phyloP scores from a whole-genome alignment of 2,329 filamentous ascomycete species.

The Xylaria digitata region DNA sequence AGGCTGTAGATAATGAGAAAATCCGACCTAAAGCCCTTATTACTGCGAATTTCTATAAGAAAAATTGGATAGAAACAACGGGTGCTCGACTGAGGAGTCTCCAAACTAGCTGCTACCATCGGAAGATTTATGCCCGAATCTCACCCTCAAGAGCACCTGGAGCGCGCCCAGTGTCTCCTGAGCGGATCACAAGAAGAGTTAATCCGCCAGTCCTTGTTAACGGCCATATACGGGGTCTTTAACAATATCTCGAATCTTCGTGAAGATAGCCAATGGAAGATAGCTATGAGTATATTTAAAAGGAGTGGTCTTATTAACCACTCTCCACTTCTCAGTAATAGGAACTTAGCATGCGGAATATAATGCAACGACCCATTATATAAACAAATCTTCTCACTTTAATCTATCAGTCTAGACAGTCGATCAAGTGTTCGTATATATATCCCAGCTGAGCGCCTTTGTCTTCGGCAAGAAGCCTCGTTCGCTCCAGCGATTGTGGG shows the following conservation, averaged over 20 bases:
- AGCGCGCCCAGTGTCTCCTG: constrained; percentile 10
- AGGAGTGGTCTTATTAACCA: too few relatives aligned
- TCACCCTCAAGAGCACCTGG: constrained; percentile 2
- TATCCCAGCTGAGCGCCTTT: too few relatives aligned
- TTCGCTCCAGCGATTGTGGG: too few relatives aligned
- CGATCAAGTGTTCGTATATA: too few relatives aligned
- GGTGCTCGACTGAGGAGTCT: not conserved
- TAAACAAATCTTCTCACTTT: too few relatives aligned
- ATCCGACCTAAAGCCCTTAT: not conserved
- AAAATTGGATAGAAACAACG: not conserved
- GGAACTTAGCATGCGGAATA: too few relatives aligned
- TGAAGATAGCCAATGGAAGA: not conserved
- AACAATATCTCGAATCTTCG: not conserved
- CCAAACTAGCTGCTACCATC: not conserved
- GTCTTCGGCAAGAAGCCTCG: not conserved
- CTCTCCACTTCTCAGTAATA: too few relatives aligned
- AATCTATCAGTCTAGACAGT: too few relatives aligned
- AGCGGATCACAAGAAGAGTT: not conserved
- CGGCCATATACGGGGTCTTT: not conserved
- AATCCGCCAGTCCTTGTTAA: not conserved
- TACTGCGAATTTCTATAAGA: not conserved
- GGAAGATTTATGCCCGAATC: constrained; percentile 17
- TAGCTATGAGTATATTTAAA: not conserved
- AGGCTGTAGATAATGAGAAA: not conserved
- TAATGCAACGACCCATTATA: too few relatives aligned